Evolutionary conservation across 176 grass and related monocot genomes (phyloP), one percentile per base, ranked within the genome.

Genomic region (Chrysopogon serrulatus): DNA sequence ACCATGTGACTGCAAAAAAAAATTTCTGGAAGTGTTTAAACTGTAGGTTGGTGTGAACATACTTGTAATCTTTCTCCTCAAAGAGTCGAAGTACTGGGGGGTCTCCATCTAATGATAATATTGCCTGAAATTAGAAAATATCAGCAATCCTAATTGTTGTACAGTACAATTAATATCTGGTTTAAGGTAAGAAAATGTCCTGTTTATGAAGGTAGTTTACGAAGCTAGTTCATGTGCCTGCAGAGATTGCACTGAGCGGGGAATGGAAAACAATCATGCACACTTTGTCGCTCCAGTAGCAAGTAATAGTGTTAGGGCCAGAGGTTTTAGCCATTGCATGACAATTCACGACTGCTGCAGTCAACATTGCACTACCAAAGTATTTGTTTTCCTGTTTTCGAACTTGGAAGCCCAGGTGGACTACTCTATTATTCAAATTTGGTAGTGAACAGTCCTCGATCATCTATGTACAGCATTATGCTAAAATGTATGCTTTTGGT

Each of bases 11-110:
- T n/a, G n/a, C n/a, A n/a, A n/a, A n/a, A n/a, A n/a, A n/a, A n/a
- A n/a, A n/a, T n/a, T 54, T 43, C n/a, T 34, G 14, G 42, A 51
- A 59, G 5, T 28, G 16, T 66, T 33, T 27, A 73, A 79, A 74
- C 31, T 24, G 42, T 12, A 74, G n/a, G 51, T 65, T 18, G 17
- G 2, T 73, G 1, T 42, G n/a, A 83, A 49, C 84, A 89, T 94
- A 98, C 96, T 90, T 90, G 86, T 98, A 98, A 75, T 98, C 87
- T 39, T 31, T 87, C 57, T 86, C 87, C 43, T 98, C 67, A 85
- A 96, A 95, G 0, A 98, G 87, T 81, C 91, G 87, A 65, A 98
- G 89, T 44, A 98, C 96, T 15, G 96, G 93, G 70, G 96, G 96
- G 74, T 95, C 93, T 21, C 93, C 87, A 82, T 98, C 91, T 57